Conservation (phyloP, 2,329 filamentous ascomycete species). For the Ophiostoma novo-ulmi region DNA sequence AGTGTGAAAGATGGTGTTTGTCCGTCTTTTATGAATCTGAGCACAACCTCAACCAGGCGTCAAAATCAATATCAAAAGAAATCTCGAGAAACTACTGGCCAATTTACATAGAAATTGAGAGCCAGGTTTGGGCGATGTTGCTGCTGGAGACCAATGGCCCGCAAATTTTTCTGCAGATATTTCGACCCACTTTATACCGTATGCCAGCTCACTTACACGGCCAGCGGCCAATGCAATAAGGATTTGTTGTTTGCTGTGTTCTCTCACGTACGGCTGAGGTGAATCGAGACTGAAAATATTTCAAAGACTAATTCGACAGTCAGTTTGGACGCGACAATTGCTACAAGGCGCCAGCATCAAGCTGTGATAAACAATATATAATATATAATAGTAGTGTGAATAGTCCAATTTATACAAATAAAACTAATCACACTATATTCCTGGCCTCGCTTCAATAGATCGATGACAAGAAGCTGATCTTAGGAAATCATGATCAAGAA, state of each 20-base stretch:
- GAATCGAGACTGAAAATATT: too few relatives aligned
- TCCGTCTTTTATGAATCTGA: not conserved
- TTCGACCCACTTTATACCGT: conserved; percentile 7
- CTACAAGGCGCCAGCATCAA: not conserved
- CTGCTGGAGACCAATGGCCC: conserved; percentile 9
- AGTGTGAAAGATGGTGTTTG: not conserved
- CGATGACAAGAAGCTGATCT: not conserved
- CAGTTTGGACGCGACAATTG: not conserved
- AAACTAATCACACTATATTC: not conserved
- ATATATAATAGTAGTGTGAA: not conserved
- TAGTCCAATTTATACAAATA: not conserved
- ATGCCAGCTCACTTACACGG: conserved; percentile 15
- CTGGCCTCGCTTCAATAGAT: too few relatives aligned
- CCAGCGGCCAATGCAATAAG: not conserved
- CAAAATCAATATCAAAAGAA: not conserved
- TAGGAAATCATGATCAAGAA: not conserved
- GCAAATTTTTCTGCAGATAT: conserved; percentile 16
- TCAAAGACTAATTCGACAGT: not conserved
- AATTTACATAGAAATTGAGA: not conserved
- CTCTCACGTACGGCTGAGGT: not conserved
- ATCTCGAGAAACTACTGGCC: not conserved
- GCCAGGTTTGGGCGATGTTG: not conserved
- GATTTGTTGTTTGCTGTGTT: not conserved
- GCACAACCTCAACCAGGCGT: not conserved
- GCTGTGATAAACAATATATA: too few relatives aligned